Conservation (phyloP, 495 filamentous ascomycete genomes). For the Podospora sp. region DNA sequence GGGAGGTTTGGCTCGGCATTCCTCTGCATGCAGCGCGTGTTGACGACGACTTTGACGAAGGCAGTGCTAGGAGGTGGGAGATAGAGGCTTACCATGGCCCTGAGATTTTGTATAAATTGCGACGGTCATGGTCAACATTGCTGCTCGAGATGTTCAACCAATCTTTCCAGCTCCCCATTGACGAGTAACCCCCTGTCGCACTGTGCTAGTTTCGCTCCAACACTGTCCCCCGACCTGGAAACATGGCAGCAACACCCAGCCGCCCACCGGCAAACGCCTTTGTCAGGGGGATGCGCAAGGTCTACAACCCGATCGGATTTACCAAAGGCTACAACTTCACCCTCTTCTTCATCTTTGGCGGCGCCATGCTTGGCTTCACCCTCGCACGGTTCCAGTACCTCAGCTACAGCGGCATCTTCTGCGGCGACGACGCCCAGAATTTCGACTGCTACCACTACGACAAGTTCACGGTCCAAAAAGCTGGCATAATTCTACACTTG, state of each 20-base stretch:
- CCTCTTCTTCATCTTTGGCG: slow-evolving; percentile 40
- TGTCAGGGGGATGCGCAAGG: slow-evolving; percentile 11
- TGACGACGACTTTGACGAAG: too few relatives aligned
- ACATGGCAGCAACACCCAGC: background rate
- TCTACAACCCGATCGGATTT: slow-evolving; percentile 41
- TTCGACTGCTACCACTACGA: slow-evolving; percentile 55
- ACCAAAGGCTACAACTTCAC: slow-evolving; percentile 43
- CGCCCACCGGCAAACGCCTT: slow-evolving; percentile 15
- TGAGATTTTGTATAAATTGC: too few relatives aligned
- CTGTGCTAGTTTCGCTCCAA: background rate
- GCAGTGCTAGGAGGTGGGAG: too few relatives aligned
- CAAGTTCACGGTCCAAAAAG: slow-evolving; percentile 28
- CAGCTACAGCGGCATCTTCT: slow-evolving; percentile 33
- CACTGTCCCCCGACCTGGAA: slow-evolving; percentile 4
- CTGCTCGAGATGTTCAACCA: too few relatives aligned
- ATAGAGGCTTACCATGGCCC: too few relatives aligned
- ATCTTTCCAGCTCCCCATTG: too few relatives aligned
- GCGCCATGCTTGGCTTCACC: slow-evolving; percentile 39
- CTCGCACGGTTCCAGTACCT: slow-evolving; percentile 43
- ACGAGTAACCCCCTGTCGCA: too few relatives aligned
- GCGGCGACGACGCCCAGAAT: slow-evolving; percentile 27
- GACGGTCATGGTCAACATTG: too few relatives aligned
- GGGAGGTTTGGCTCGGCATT: too few relatives aligned
- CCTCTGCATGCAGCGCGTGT: too few relatives aligned
- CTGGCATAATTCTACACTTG: slow-evolving; percentile 56